Base-by-base conservation (phyloP, 2,329 filamentous ascomycete species). In the Chalara sp. region DNA sequence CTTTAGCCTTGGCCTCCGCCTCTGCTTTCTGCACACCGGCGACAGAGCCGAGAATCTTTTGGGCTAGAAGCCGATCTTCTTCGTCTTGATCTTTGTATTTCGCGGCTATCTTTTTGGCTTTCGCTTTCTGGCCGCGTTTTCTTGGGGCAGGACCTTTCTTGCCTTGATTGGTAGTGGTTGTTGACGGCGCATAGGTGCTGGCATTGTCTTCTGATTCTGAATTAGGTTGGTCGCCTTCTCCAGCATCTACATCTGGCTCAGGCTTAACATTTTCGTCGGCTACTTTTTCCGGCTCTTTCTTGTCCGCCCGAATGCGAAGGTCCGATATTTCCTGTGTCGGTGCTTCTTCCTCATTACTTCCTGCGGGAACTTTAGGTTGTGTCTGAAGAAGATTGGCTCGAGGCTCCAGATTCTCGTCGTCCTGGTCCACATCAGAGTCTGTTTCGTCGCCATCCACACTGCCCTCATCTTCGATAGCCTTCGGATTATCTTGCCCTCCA, bases 1-100 rank as follows among this genome's bases (percentile, higher is more conserved):
- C 81, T 65, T 87, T 87, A 37, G 81, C 82, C 53, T 78, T 75
- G 1, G 80, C 79, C 60, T 88, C 86, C 2, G 83, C 85, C 59
- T 86, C 81, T 11, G 79, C 81, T 55, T 83, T 83, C 59, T 87
- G 78, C 37, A 80, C 78, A 1, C 84, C 84, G 0, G 78, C 77
- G 53, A 78, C 73, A 2, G 88, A 84, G 39, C 93, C 93, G n/a
- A 96, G 82, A n/a, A 97, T 77, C 29, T 83, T 78, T 68, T 96
- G 86, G 32, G 90, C 89, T 0, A 91, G 79, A 6, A 79, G 80
- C 10, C 90, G 88, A 63, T 99, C 93, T 68, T 96, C 92, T 50
- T 96, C 90, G 61, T 97, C 92, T 74, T 97, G 93, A 60, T 95
- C 75, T 44, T 87, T 92, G 70, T 99, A 99, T 67, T 96, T 96